Evolutionary conservation across 2,329 filamentous ascomycete species (phyloP), one percentile per base, ranked within the genome.

Genomic region (Fusarium anthophilum): DNA sequence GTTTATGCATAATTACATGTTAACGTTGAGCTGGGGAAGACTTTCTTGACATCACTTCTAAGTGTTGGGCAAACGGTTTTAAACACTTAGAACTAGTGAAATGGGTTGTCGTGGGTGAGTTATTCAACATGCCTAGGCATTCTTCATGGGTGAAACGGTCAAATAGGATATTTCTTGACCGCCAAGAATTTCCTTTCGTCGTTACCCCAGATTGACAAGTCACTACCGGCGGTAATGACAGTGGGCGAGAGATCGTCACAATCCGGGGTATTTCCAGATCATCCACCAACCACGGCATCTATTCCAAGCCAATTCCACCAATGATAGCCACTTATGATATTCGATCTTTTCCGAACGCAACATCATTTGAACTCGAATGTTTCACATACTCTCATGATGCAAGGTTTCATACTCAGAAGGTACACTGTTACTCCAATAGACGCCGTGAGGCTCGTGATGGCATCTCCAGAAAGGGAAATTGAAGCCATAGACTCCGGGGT

Each of bases 261-360:
- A 28, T 51, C 15, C 38, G 41, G 55, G 28, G 28, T 41, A 39
- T 8, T 20, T 24, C 15, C n/a, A 47, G 20, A 70, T 58, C 61
- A 73, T 65, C 71, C 69, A 73, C 71, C 69, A 73, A 73, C 71
- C 54, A 45, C 28, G 54, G 54, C 22, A 3, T 6, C 7, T 15
- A 2, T 24, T 6, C 6, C 3, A 8, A n/a, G 1, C 5, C 8
- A 59, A 54, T 48, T 60, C 68, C 71, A 72, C 71, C 74, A 76
- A 76, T 75, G 6, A 18, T 1, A 14, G 0, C 9, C 3, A 4
- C 1, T 1, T 17, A 32, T 15, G 5, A 0, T 28, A n/a, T 35
- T 28, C 6, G 15, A 18, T 22, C 15, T 8, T 37, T 20, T 45
- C 12, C 32, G 17, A 51, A 44, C 41, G 73, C 60, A 43, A 47